phyloP scores from a whole-genome alignment of 129 eudicot genomes.

The Lonicera japonica region DNA sequence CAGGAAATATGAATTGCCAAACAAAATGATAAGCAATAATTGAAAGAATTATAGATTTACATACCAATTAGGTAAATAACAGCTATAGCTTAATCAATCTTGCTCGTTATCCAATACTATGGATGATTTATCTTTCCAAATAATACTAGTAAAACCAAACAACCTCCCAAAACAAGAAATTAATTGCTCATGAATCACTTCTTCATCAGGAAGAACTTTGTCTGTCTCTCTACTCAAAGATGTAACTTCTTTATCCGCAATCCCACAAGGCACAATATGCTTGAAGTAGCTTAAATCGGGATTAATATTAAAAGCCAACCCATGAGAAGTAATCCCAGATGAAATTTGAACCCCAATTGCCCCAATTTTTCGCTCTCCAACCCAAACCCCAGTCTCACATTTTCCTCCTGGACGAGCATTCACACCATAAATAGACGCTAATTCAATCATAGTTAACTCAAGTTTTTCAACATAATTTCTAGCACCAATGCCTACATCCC shows the following conservation, averaged over 20 bases:
- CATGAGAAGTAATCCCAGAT: constrained; percentile 87
- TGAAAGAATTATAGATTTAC: background rate
- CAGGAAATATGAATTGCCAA: no score
- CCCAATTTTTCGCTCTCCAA: constrained; percentile 88
- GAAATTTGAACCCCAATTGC: constrained; percentile 92
- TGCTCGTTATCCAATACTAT: constrained; percentile 10
- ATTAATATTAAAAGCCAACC: constrained; percentile 78
- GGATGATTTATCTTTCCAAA: constrained; percentile 37
- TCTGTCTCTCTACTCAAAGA: constrained; percentile 61
- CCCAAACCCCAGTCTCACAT: constrained; percentile 96
- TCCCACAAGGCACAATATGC: constrained; percentile 97
- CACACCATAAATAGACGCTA: constrained; percentile 73
- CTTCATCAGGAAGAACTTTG: constrained; percentile 55
- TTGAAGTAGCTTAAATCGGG: constrained; percentile 78
- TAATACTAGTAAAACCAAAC: constrained; percentile 45
- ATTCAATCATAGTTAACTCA: constrained; percentile 76
- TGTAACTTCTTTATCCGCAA: constrained; percentile 81
- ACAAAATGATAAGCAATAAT: no score
- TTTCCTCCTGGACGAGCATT: constrained; percentile 57
- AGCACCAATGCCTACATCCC: constrained; percentile 82
- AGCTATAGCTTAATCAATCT: background rate
- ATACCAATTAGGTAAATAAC: background rate
- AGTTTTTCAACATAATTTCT: constrained; percentile 90
- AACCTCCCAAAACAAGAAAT: constrained; percentile 57
- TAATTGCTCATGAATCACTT: constrained; percentile 60